These are phyloP conservation scores for Coemansia sp. DNA, from an alignment of 192 early-diverging fungal species.

Conservation along the genomic window DNA sequence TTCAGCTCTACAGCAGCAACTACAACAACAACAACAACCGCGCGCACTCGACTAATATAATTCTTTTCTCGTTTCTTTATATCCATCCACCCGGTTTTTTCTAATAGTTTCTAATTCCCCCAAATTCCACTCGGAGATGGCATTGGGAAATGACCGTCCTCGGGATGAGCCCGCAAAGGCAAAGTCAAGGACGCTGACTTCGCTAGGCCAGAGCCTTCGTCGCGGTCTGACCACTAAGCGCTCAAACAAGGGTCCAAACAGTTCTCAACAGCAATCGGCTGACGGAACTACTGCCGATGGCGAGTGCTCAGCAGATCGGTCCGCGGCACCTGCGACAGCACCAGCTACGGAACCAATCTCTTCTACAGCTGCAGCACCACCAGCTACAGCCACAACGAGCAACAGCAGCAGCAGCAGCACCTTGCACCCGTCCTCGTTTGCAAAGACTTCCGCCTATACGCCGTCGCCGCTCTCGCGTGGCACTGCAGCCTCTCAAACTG, in stretches of 20 bases:
- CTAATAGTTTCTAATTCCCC: constrained; percentile 6
- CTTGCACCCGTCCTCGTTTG: constrained; percentile 14
- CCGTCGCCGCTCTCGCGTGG: constrained; percentile 48
- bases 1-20: background rate
- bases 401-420: background rate
- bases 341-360: background rate
- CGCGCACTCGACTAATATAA: background rate
- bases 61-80: background rate
- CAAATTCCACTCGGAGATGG: constrained; percentile 27
- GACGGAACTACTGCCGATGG: background rate
- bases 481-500: constrained; percentile 10
- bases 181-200: constrained; percentile 46
- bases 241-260: constrained; percentile 21
- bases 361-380: background rate
- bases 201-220: constrained; percentile 50
- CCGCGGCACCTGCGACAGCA: background rate
- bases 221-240: constrained; percentile 51
- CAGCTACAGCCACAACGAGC: constrained; percentile 6
- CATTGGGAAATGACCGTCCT: constrained; percentile 49
- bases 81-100: background rate
- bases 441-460: constrained; percentile 28
- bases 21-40: background rate
- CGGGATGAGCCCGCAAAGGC: constrained; percentile 55
- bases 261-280: background rate
- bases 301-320: constrained; percentile 11